These are phyloP conservation scores for Elsinoe ampelina DNA, from an alignment of 2,329 filamentous ascomycete genomes.

Conservation along the genomic window DNA sequence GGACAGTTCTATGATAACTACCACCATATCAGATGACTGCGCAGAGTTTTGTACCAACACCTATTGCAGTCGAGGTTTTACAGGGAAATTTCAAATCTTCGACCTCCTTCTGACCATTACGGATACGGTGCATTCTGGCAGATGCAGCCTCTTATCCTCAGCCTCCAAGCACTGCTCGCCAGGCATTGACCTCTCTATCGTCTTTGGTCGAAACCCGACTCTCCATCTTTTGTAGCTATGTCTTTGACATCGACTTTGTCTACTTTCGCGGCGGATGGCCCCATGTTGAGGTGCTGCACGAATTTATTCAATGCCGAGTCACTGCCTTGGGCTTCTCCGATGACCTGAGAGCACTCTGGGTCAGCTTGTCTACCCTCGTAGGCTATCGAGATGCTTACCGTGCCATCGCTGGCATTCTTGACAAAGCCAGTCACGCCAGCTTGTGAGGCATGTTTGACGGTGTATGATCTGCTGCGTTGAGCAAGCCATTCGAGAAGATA, in stretches of 20 bases:
- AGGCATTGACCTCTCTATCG: not conserved
- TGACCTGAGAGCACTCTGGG: conserved; percentile 49
- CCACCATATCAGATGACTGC: conserved; percentile 1
- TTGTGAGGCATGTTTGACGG: conserved; percentile 34
- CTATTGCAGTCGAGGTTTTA: not conserved
- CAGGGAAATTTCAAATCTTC: too few species aligned
- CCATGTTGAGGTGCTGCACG: conserved; percentile 63
- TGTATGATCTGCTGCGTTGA: conserved; percentile 28
- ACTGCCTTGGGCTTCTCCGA: conserved; percentile 78
- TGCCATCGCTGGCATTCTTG: conserved; percentile 38
- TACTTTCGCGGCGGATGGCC: conserved; percentile 64
- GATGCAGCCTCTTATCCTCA: too few species aligned
- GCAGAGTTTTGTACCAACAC: not conserved
- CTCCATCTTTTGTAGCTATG: conserved; percentile 55
- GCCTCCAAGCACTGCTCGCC: too few species aligned
- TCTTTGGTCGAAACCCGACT: conserved; percentile 49
- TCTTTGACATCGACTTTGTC: conserved; percentile 62
- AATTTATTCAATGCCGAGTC: conserved; percentile 57
- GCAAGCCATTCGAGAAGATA: not conserved
- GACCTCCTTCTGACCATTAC: too few species aligned
- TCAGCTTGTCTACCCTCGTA: not conserved
- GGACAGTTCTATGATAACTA: not conserved
- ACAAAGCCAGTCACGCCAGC: conserved; percentile 39
- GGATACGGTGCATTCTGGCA: too few species aligned
- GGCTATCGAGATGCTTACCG: conserved; percentile 21